Evolutionary conservation across 495 filamentous ascomycete genomes (phyloP).

Genomic region (Penicillium turbatum): DNA sequence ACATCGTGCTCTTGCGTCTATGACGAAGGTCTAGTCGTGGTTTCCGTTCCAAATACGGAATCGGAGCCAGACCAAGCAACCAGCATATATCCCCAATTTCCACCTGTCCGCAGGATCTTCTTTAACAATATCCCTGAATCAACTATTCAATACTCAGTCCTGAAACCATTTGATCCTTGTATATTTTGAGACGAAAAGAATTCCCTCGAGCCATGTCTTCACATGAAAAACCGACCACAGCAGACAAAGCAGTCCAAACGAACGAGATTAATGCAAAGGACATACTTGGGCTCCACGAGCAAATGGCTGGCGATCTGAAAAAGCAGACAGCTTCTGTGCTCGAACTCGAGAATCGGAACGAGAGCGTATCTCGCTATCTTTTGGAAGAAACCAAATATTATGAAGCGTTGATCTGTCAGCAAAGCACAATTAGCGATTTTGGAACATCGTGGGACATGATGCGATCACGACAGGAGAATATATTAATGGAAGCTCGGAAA

Average conservation of each 20-base stretch:
- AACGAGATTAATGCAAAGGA: not conserved
- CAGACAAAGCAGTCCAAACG: not conserved
- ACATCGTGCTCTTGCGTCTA: too few species aligned
- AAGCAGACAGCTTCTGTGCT: not conserved
- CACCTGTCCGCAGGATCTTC: too few species aligned
- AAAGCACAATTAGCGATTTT: not conserved
- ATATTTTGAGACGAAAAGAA: too few species aligned
- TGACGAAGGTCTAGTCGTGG: not conserved
- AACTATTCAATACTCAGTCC: too few species aligned
- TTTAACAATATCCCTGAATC: too few species aligned
- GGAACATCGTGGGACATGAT: not conserved
- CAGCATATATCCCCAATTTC: not conserved
- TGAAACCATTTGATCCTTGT: too few species aligned
- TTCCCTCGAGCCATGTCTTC: not conserved
- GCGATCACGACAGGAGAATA: too few species aligned
- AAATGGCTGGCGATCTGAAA: not conserved
- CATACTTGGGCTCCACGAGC: not conserved
- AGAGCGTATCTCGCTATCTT: not conserved
- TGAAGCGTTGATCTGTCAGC: not conserved
- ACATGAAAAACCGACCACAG: not conserved
- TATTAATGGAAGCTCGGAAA: not conserved
- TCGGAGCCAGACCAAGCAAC: not conserved
- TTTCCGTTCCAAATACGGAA: not conserved
- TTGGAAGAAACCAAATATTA: not conserved
- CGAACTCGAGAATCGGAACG: not conserved